Base-by-base conservation (phyloP, 768 basidiomycete genomes). In the Agaricus sinodeliciosus region DNA sequence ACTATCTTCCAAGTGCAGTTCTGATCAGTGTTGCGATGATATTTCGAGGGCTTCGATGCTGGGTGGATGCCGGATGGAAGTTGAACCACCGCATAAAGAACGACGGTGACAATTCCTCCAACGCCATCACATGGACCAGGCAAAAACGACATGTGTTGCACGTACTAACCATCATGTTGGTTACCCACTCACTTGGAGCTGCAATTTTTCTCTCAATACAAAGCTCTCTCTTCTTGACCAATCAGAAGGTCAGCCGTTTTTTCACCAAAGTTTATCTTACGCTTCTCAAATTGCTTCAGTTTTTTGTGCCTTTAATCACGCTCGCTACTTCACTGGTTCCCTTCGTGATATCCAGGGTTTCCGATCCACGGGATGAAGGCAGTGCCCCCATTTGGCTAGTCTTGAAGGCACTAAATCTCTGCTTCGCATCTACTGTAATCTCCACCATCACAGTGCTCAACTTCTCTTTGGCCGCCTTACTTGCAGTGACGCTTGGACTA, bases 381-480 rank as follows among this genome's bases (percentile, higher is more conserved):
- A 55, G 55, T 12, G 74, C 73, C 48, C 74, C 72, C 18, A 63
- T 70, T 34, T 78, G 73, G 15, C 62, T 67, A 15, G 68, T 87
- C 15, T 70, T 94, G 39, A 84, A 89, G 58, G 73, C 87, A 0
- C 71, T 91, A 55, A 87, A 87, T 59, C 79, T 94, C 25, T 90
- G 94, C 65, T 68, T 89, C 43, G 80, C 90, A 19, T 95, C 95
- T 3, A 87, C 89, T 1, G 77, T 93, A 46, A 87, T 96, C 57
- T 93, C 79, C 11, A 81, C 90, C 35, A 84, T 83, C 26, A 86
- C 91, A 13, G 84, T 96, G 55, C 81, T 96, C 65, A 96, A 97
- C 67, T 95, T 95, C 68, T 92, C 90, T 7, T 82, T 97, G 16
- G 90, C 94, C 0, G 82, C 85, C 18, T 63, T 76, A 18, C 74